Evolutionary conservation across 2,329 filamentous ascomycete genomes (phyloP), one percentile per base, ranked within the genome.

Genomic region (Sclerotinia glacialis): DNA sequence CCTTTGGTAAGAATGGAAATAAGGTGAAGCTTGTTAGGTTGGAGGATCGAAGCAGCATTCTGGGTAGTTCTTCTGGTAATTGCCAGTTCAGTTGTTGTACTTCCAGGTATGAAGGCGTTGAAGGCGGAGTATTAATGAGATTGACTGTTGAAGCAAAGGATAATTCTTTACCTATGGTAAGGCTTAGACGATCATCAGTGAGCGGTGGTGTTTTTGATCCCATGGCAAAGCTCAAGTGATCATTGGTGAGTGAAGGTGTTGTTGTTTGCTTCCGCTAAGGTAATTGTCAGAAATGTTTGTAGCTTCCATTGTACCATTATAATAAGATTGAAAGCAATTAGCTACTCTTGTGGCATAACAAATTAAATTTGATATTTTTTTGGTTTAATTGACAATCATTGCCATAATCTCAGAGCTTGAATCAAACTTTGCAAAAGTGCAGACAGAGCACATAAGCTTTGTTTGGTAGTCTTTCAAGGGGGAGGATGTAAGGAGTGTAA

Each of bases 191-290:
- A n/a, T 37, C 28, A n/a, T 54, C 21, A 37, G 28, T 54, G 28
- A 54, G 31, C 9, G 28, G 52, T n/a, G 21, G 21, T 37, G 21
- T n/a, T 37, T 8, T 14, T 37, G 7, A 18, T 21, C 7, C 8
- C 31, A 60, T 49, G 2, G 16, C 31, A 6, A 14, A 37, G 12
- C 8, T 21, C 58, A 47, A 49, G 7, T 8, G 14, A 37, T 5
- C n/a, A 12, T 34, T 26, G 1, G 21, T 34, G 8, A 8, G 4
- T 49, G 44, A 28, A 18, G 28, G 12, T 37, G 14, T 26, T 49
- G 12, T 26, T 61, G 58, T 9, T 49, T 37, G 58, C 58, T 61
- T 61, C 16, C 58, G 44, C 58, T 61, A 61, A n/a, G 37, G 4
- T 37, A 37, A 26, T 40, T 40, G 16, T 61, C n/a, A 61, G 58